Evolutionary conservation across 176 grass and related monocot genomes (phyloP), one percentile per base, ranked within the genome.

Genomic region (Thinopyrum elongatum): DNA sequence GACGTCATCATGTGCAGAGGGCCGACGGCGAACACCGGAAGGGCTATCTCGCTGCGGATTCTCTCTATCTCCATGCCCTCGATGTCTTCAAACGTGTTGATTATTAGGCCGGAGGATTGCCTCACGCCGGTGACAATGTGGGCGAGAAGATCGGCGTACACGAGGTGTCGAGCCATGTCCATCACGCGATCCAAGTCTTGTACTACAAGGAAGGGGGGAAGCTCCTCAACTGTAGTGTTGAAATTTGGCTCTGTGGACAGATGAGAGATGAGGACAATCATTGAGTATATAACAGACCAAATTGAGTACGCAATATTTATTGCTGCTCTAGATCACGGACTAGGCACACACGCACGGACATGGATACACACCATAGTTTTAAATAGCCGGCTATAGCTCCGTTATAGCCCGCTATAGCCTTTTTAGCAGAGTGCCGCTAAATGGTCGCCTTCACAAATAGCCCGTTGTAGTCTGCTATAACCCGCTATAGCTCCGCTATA

Each of bases 11-110:
- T 38, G 30, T 82, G 71, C 23, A 87, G 30, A 8, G 86, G 86
- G 3, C 44, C 70, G 6, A 88, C 38, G 19, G 85, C 65, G 34
- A 87, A 81, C 30, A 87, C 67, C 8, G 35, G 85, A 14, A 55
- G 33, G 36, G 15, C 0, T 34, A 21, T 30, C 3, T 42, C 21
- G 0, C n/a, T 3, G 16, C 36, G 35, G 34, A 87, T 11, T 4
- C 47, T 59, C 26, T 80, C 85, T 6, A 81, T 5, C 5, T 81
- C 57, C 2, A 23, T 4, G 12, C 11, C 51, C 14, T 87, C 85
- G 2, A 74, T 74, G 13, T 28, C 67, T 5, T 65, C 55, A 4
- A 16, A 65, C 2, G 78, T 80, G 60, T 74, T 60, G 31, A 80
- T 3, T 57, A 79, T 62, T 23, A 61, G 78, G 17, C 76, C 22